Base-by-base conservation (phyloP, 441 rosid genomes). In the Cnidoscolus chayamansa region DNA sequence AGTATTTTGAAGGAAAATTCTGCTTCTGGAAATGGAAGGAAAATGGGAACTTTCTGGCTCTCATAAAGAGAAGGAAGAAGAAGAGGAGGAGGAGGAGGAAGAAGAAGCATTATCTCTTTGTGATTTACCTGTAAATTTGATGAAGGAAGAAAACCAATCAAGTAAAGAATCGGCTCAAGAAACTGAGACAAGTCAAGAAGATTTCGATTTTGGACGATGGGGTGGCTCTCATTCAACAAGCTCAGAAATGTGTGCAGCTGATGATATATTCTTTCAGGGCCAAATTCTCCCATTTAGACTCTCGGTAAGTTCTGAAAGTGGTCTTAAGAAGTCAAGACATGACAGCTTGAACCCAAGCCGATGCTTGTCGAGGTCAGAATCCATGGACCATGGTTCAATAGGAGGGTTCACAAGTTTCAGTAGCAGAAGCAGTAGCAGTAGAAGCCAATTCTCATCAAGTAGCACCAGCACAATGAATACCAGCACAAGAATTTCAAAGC, bases 221-320 rank as follows among this genome's bases (percentile, higher is more conserved):
- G 80, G 61, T 64, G 83, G 79, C 40, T 74, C 85, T 32, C 55
- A 76, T 54, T 81, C 86, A 0, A 65, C 75, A 40, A 82, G 77
- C 53, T 77, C 83, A 65, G 89, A 85, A 64, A 93, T 93, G 94
- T 89, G 94, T 32, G 83, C 92, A 0, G 97, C 98, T 0, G 98
- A 94, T 40, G 95, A 94, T 53, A 85, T 94, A 58, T 94, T 94
- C 85, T 94, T 79, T 72, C 83, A 88, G 72, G 98, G 98, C 6
- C 90, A 80, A 77, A 88, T 94, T 60, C 83, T 94, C 16, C 98
- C 98, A 32, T 80, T 86, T 12, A 93, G 94, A 50, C 87, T 70
- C 75, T 88, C 95, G 1, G 72, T 86, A 30, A 81, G 87, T 80
- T 84, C 90, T 19, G 93, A 87, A 65, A 70, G 59, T 12, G 76